Evolutionary conservation across 1,139 yeast species (phyloP), one percentile per base, ranked within the genome.

Genomic region (Hansenula lynferdii): DNA sequence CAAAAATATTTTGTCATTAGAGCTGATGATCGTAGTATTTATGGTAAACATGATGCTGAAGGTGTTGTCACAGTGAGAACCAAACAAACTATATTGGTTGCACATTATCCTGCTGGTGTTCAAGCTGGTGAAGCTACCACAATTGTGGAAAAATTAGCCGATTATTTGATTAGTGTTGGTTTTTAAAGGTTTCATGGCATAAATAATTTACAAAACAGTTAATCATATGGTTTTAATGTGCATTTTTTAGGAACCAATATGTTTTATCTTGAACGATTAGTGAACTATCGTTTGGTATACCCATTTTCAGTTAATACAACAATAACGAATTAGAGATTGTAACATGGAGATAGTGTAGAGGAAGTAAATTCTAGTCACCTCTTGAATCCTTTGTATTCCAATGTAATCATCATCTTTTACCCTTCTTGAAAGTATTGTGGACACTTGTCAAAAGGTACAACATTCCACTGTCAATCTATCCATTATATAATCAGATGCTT

Each of bases 81-180:
- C 43, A 85, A 80, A 60, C 97, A 90, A 65, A 89, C 97, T 31
- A 80, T 92, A 42, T 68, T 92, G 58, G 67, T 94, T 57, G 97
- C 94, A n/a, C 97, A 92, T 64, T 94, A 92, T 61, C 96, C 97
- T 12, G 75, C 81, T 16, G 87, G 87, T 42, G 81, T 86, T 37
- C 94, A 82, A 60, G 89, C 97, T 24, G 96, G 96, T 51, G 96
- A 86, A 58, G 98, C 98, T 42, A 85, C 97, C 46, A 77, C 85
- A 54, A 83, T 89, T 48, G 96, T 90, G 41, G 98, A 92, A 64
- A 90, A 87, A 60, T 75, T 92, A 67, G 97, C 96, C 33, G 97
- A 90, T 61, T 90, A 92, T 61, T 76, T 92, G 67, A 87, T 90
- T 58, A 69, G 89, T 55, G 92, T 83, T 42, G 86, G 87, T 43